Evolutionary conservation across 352 stramenopile species (phyloP).

Genomic region (Phytophthora cajani): DNA sequence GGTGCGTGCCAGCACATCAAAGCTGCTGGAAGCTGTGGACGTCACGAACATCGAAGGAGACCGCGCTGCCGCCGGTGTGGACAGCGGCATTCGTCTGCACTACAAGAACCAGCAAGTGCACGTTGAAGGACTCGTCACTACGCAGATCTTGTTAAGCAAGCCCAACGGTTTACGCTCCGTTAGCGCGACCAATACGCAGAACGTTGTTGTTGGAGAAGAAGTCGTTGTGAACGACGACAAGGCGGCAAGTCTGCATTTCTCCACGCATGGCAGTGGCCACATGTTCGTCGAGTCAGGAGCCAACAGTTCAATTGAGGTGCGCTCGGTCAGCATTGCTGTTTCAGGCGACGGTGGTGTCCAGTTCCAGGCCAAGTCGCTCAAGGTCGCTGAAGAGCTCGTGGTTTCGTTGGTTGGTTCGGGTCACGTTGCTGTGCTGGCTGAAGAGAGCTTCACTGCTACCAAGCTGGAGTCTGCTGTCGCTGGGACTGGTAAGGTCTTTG

Average conservation of each 20-base stretch:
- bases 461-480: conserved; percentile 33
- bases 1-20: conserved; percentile 29
- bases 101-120: conserved; percentile 53
- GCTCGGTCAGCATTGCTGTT: conserved; percentile 15
- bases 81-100: conserved; percentile 40
- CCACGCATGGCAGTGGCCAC: conserved; percentile 25
- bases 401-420: conserved; percentile 24
- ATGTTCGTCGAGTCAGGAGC: conserved; percentile 19
- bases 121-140: conserved; percentile 42
- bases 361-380: conserved; percentile 26
- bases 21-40: conserved; percentile 39
- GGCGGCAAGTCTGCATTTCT: conserved; percentile 29
- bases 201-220: conserved; percentile 39
- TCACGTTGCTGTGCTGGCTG: conserved; percentile 34
- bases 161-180: conserved; percentile 27
- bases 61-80: conserved; percentile 27
- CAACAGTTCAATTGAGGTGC: conserved; percentile 15
- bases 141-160: conserved; percentile 35
- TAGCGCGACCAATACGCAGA: conserved; percentile 18
- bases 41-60: conserved; percentile 21
- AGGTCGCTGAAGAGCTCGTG: conserved; percentile 32
- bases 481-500: conserved; percentile 39
- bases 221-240: conserved; percentile 41
- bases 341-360: conserved; percentile 40
- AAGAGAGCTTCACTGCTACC: conserved; percentile 23